Conservation (phyloP, 1,284 basidiomycete genomes). For the Rhodotorula sp. region DNA sequence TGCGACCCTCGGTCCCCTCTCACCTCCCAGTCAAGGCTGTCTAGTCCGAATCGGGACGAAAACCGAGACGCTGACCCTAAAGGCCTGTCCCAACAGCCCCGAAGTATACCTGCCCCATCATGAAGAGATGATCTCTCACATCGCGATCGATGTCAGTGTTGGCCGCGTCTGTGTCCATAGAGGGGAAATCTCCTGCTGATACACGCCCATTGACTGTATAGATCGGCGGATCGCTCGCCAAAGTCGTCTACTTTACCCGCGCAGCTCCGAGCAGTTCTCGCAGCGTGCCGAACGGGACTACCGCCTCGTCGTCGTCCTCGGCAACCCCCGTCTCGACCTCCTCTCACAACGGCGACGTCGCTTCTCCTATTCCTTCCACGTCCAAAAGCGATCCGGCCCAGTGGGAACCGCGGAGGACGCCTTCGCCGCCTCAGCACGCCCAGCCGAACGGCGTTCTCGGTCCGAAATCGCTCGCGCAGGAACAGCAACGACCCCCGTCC, state of each 20-base stretch:
- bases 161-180: background rate
- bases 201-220: constrained; percentile 47
- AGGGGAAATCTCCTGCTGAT: background rate
- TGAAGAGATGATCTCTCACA: constrained; percentile 87
- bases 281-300: constrained; percentile 9
- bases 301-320: constrained; percentile 14
- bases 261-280: constrained; percentile 7
- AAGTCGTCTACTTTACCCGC: constrained; percentile 97
- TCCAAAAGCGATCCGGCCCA: constrained; percentile 18
- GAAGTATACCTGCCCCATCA: constrained; percentile 94
- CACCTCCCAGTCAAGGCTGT: constrained; percentile 72
- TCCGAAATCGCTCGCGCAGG: constrained; percentile 40
- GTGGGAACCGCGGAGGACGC: constrained; percentile 15
- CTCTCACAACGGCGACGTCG: background rate
- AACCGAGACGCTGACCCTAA: background rate
- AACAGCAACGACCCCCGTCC: constrained; percentile 6
- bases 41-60: too few relatives aligned
- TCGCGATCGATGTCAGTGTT: constrained; percentile 82
- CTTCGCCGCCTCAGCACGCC: constrained; percentile 38
- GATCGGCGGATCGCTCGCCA: constrained; percentile 96
- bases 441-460: constrained; percentile 45
- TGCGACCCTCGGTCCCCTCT: constrained; percentile 56
- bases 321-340: constrained; percentile 17
- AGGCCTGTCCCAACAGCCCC: constrained; percentile 49
- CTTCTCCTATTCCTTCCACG: constrained; percentile 1